Evolutionary conservation across 306 rosid species (phyloP).

Genomic region (Lathyrus tuberosus): DNA sequence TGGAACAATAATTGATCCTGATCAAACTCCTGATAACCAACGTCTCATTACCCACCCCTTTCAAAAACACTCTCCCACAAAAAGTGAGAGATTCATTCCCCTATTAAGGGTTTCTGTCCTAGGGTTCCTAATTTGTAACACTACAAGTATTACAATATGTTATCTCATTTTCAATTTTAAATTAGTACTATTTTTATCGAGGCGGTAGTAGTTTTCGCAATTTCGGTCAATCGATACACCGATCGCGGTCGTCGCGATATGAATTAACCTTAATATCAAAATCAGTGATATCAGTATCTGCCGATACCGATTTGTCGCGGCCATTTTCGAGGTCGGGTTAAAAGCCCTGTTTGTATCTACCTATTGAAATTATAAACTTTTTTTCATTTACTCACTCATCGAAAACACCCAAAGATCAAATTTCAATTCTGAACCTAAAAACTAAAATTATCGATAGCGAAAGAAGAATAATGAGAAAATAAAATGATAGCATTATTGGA

Average conservation of each 20-base stretch:
- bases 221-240: too few species aligned
- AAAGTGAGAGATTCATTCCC: not conserved
- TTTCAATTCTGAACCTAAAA: not conserved
- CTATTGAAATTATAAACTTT: not conserved
- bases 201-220: too few species aligned
- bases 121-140: not conserved
- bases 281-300: too few species aligned
- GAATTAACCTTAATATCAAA: too few species aligned
- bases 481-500: too few species aligned
- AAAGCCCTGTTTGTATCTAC: not conserved
- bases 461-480: not conserved
- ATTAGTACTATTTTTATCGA: not conserved
- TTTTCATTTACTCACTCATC: conserved; percentile 8
- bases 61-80: not conserved
- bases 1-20: too few species aligned
- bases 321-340: too few species aligned
- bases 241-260: too few species aligned
- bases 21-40: too few species aligned
- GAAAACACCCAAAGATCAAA: not conserved
- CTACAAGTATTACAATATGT: not conserved
- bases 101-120: not conserved
- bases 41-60: too few species aligned
- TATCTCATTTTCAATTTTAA: not conserved
- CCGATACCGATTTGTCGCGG: too few species aligned
- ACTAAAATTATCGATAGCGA: not conserved